These are phyloP conservation scores for Eucalyptus victrix DNA, from an alignment of 345 rosid species.

Conservation along the genomic window DNA sequence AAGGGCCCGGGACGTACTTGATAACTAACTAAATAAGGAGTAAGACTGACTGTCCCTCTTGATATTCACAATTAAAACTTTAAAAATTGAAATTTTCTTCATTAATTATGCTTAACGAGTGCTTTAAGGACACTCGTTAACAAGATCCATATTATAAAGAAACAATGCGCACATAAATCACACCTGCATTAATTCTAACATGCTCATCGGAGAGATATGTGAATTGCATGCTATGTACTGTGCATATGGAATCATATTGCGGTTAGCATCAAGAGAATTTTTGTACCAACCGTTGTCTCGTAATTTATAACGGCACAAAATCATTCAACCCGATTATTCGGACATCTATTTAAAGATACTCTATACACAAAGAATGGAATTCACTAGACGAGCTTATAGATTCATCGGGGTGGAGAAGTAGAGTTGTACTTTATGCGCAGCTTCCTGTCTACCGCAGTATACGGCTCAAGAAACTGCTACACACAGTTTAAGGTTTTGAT, in stretches of 20 bases:
- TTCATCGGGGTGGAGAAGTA: neutral
- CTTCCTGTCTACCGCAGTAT: neutral
- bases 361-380: neutral
- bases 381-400: neutral
- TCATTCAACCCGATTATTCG: neutral
- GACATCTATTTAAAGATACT: neutral
- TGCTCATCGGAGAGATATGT: neutral
- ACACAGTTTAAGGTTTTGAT: neutral
- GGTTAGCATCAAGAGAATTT: neutral
- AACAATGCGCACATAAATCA: neutral
- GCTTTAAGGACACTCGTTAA: neutral
- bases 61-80: neutral
- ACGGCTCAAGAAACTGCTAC: slow-evolving; percentile 1
- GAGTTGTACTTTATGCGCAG: neutral
- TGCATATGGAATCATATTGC: neutral
- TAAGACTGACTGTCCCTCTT: neutral
- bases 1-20: neutral
- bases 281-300: neutral
- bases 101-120: neutral
- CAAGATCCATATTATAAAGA: neutral
- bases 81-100: neutral
- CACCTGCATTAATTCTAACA: neutral
- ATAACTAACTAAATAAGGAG: neutral
- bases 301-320: neutral
- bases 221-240: neutral